These are phyloP conservation scores for Ophiostoma montium DNA, from an alignment of 2,329 filamentous ascomycete species.

Conservation along the genomic window DNA sequence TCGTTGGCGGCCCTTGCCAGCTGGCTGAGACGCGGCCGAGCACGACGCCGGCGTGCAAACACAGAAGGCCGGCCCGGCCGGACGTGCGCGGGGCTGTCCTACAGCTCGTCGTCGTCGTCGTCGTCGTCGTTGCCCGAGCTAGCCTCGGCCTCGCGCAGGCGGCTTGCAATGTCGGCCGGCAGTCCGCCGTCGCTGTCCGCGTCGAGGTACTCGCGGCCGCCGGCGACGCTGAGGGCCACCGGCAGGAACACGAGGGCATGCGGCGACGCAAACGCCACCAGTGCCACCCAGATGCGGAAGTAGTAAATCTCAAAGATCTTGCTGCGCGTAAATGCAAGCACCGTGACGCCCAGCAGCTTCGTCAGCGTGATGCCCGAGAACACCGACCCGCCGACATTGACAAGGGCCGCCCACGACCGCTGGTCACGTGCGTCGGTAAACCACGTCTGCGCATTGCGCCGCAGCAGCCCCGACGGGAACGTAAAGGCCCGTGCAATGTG, in stretches of 20 bases:
- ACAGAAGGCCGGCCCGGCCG: background rate
- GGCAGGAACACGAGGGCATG: constrained; percentile 88
- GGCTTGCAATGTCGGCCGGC: constrained; percentile 70
- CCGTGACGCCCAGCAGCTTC: constrained; percentile 81
- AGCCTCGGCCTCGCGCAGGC: constrained; percentile 47
- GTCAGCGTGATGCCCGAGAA: constrained; percentile 95
- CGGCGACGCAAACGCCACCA: constrained; percentile 76
- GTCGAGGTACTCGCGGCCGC: constrained; percentile 79
- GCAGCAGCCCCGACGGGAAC: constrained; percentile 70
- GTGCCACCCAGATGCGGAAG: constrained; percentile 87
- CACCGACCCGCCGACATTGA: constrained; percentile 88
- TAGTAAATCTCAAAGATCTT: constrained; percentile 99
- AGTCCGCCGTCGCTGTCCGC: constrained; percentile 76
- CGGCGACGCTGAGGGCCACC: constrained; percentile 71
- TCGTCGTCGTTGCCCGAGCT: constrained; percentile 56
- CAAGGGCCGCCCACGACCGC: constrained; percentile 80
- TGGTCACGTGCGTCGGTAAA: constrained; percentile 66
- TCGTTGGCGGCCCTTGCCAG: background rate
- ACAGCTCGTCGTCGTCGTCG: constrained; percentile 39
- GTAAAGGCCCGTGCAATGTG: constrained; percentile 94
- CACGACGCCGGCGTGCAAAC: background rate
- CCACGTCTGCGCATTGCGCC: constrained; percentile 64
- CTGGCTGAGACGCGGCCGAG: background rate
- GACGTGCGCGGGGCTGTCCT: background rate
- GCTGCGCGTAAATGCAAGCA: constrained; percentile 84